Evolutionary conservation across 257 asterid species (phyloP), one percentile per base, ranked within the genome.

Genomic region (Lycium barbarum): DNA sequence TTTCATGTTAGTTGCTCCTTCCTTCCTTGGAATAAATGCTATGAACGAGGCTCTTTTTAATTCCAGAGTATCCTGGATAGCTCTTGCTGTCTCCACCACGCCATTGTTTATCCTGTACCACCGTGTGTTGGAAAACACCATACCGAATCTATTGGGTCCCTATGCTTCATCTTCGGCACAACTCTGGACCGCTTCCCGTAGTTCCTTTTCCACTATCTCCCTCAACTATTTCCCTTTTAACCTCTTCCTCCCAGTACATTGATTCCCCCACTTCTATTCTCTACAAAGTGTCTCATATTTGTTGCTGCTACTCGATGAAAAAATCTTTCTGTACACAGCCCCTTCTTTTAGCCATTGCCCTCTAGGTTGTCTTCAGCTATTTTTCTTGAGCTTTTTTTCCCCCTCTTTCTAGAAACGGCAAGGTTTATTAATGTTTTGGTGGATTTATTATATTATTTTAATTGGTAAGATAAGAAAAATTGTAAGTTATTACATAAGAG

Each of bases 231-330:
- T 5, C 49, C 65, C 49, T 0, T 53, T 26, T 78, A 53, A 26
- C 82, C 49, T 78, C 9, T 78, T 78, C 38, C 82, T 33, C 82
- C 15, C 65, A 8, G 49, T 53, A 33, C 5, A 78, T 53, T 78
- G 82, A 57, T 78, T 78, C 33, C 63, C 58, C 66, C 15, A 53
- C 22, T 78, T 53, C 82, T 76, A 53, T 74, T 78, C 47, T 53
- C 49, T 53, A 78, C 82, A 8, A 26, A 78, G 26, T 78, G 61
- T 38, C 22, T 68, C 53, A 26, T 38, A 53, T 53, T 78, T 78
- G 65, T 14, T 76, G 47, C 49, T 8, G 65, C 82, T 78, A 15
- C 65, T 53, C 17, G 47, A 78, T 26, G 51, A 38, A 78, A 51
- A 40, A 45, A 78, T 15, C 26, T 26, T 26, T 53, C 65, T 26